phyloP scores from a whole-genome alignment of 148 eudicot genomes.

The Agrostemma githago region DNA sequence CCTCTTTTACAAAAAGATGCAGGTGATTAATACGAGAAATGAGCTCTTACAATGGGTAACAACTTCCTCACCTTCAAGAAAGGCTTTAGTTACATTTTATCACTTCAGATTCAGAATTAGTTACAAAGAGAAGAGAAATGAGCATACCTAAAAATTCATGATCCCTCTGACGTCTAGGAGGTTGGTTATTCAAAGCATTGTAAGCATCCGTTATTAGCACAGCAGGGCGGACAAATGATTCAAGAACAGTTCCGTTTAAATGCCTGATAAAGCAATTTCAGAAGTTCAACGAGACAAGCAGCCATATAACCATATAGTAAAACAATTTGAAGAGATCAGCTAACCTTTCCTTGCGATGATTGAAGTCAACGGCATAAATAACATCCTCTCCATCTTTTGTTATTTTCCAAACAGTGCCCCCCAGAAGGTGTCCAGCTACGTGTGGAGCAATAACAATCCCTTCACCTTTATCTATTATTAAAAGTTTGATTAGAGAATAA shows the following conservation, averaged over 20 bases:
- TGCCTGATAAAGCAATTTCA: constrained; percentile 50
- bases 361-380: constrained; percentile 94
- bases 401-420: constrained; percentile 93
- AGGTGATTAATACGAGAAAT: neutral
- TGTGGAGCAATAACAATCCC: constrained; percentile 98
- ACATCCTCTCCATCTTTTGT: constrained; percentile 98
- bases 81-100: neutral
- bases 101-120: neutral
- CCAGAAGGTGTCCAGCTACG: constrained; percentile 91
- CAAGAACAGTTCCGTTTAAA: constrained; percentile 92
- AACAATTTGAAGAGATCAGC: constrained; percentile 11
- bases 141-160: constrained; percentile 76
- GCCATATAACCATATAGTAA: constrained; percentile 4
- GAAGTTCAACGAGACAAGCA: constrained; percentile 19
- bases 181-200: constrained; percentile 88
- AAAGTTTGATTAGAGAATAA: constrained; percentile 13
- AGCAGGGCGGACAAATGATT: constrained; percentile 90
- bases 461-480: constrained; percentile 77
- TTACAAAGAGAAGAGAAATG: neutral
- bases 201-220: constrained; percentile 96
- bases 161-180: constrained; percentile 89
- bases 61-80: neutral
- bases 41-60: neutral
- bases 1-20: neutral
- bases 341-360: constrained; percentile 96